phyloP scores from a whole-genome alignment of 768 basidiomycete species.

The Amanita thiersii region DNA sequence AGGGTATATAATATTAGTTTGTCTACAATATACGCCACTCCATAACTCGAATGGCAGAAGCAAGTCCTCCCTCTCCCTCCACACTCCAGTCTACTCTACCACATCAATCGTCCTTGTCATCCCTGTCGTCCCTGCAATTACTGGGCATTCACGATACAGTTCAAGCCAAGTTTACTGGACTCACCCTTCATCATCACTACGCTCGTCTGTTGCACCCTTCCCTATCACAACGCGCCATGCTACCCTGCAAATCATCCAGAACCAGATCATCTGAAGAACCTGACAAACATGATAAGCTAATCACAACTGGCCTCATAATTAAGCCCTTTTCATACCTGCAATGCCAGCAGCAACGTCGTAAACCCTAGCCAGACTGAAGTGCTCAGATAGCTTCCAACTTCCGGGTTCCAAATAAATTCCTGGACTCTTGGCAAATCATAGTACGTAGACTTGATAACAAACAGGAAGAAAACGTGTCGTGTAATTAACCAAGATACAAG shows the following conservation, averaged over 20 bases:
- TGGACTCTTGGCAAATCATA: constrained; percentile 43
- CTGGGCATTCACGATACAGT: too few relatives aligned
- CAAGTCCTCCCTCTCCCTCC: too few relatives aligned
- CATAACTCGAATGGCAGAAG: too few relatives aligned
- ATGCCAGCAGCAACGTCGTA: constrained; percentile 38
- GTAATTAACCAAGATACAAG: constrained; percentile 88
- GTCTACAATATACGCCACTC: background rate
- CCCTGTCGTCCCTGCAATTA: too few relatives aligned
- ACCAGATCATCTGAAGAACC: constrained; percentile 80
- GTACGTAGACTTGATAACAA: constrained; percentile 57
- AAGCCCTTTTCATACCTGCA: constrained; percentile 64
- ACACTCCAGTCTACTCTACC: too few relatives aligned
- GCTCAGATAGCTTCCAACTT: constrained; percentile 50
- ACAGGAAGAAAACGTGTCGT: constrained; percentile 74
- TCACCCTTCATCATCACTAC: constrained; percentile 71
- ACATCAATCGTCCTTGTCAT: constrained; percentile 5
- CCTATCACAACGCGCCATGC: constrained; percentile 74
- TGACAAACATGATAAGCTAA: constrained; percentile 20
- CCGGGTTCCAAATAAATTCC: constrained; percentile 50
- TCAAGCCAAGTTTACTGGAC: too few relatives aligned
- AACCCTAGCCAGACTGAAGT: constrained; percentile 38
- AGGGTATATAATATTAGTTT: too few relatives aligned
- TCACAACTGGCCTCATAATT: background rate
- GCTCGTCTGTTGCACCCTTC: constrained; percentile 69
- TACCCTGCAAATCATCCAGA: constrained; percentile 74